phyloP scores from a whole-genome alignment of 2,329 filamentous ascomycete species.

The Mycosphaerelloides madeirae region DNA sequence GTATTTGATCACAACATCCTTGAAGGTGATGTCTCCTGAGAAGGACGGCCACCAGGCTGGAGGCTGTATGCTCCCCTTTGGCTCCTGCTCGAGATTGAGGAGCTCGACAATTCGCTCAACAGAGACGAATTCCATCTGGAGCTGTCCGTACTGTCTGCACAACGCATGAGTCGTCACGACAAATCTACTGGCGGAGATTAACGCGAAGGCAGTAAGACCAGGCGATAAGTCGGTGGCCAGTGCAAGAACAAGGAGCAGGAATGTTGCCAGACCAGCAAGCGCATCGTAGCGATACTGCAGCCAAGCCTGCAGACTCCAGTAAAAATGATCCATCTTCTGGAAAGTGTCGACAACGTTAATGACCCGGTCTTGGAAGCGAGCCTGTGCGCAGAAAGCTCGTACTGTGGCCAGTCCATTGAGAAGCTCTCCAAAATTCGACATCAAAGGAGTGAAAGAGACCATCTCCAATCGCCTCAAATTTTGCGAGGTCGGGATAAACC shows the following conservation, averaged over 20 bases:
- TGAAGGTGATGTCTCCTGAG: conserved; percentile 68
- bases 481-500: conserved; percentile 78
- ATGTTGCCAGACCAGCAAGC: conserved; percentile 68
- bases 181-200: conserved; percentile 66
- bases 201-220: conserved; percentile 76
- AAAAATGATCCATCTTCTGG: conserved; percentile 94
- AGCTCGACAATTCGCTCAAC: conserved; percentile 83
- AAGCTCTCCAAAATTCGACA: conserved; percentile 88
- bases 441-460: conserved; percentile 80
- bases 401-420: conserved; percentile 83
- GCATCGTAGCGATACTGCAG: conserved; percentile 72
- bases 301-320: conserved; percentile 83
- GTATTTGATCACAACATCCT: conserved; percentile 73
- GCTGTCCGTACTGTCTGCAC: conserved; percentile 73
- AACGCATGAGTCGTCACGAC: conserved; percentile 67
- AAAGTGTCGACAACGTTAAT: conserved; percentile 80
- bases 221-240: conserved; percentile 69
- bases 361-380: conserved; percentile 73
- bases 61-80: conserved; percentile 60
- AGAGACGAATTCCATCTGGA: conserved; percentile 89
- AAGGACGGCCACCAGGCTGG: conserved; percentile 73
- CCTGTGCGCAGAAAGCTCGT: conserved; percentile 72
- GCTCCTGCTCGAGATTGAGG: conserved; percentile 71
- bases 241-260: conserved; percentile 68
- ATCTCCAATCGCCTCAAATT: conserved; percentile 80